phyloP scores from a whole-genome alignment of 2,329 filamentous ascomycete species.

The Fusarium neocosmosporiellum region DNA sequence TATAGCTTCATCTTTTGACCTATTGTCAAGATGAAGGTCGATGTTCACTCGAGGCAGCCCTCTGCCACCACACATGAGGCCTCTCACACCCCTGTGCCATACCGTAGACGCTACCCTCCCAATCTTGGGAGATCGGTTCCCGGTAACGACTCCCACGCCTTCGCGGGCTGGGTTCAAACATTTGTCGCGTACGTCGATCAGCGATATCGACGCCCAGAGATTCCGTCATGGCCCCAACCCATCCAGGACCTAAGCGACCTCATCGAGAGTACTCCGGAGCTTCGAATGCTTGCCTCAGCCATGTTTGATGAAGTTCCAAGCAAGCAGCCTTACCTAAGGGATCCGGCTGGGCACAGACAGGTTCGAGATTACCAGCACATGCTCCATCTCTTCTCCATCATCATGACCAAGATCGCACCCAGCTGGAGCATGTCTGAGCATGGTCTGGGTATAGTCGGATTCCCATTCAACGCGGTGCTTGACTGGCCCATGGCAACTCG shows the following conservation, averaged over 20 bases:
- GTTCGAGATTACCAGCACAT: slow-evolving; percentile 34
- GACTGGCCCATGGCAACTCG: slow-evolving; percentile 28
- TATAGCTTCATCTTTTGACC: background rate
- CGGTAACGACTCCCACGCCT: background rate
- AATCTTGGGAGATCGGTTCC: background rate
- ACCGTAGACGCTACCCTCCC: background rate
- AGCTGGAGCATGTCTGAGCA: slow-evolving; percentile 19
- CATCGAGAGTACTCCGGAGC: slow-evolving; percentile 25
- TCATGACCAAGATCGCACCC: slow-evolving; percentile 30
- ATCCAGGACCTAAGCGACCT: slow-evolving; percentile 4
- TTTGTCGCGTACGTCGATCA: background rate
- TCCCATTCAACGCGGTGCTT: slow-evolving; percentile 14
- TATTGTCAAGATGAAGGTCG: background rate
- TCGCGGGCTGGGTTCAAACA: background rate
- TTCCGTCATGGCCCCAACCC: background rate
- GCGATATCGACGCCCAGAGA: background rate
- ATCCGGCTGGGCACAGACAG: slow-evolving; percentile 22
- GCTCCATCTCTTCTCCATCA: slow-evolving; percentile 31
- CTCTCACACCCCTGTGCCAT: background rate
- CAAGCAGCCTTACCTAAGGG: slow-evolving; percentile 33
- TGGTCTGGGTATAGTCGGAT: background rate
- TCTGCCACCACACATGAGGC: background rate
- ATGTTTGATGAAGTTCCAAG: slow-evolving; percentile 35
- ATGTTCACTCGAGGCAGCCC: background rate
- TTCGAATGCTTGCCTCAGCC: slow-evolving; percentile 37